Conservation (phyloP, 495 filamentous ascomycete species). For the Glonium stellatum region DNA sequence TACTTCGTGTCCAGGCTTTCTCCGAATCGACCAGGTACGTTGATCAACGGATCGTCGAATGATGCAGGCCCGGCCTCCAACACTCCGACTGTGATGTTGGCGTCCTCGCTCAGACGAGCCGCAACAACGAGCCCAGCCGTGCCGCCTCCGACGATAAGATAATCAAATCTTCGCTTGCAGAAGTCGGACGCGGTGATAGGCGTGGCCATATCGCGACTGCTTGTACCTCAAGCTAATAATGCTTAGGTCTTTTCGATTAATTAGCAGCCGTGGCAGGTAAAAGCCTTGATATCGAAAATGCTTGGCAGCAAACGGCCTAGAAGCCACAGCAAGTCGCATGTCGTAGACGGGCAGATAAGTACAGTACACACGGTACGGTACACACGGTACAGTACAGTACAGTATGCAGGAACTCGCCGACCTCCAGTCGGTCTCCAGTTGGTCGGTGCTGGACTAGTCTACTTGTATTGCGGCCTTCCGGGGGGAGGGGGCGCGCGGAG, state of each 20-base stretch:
- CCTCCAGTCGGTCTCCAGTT: too few relatives aligned
- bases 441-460: too few relatives aligned
- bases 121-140: conserved; percentile 31
- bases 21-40: conserved; percentile 40
- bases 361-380: too few relatives aligned
- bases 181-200: conserved; percentile 14
- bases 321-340: not conserved
- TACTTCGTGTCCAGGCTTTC: conserved; percentile 38
- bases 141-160: conserved; percentile 26
- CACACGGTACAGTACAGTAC: too few relatives aligned
- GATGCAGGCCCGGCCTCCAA: conserved; percentile 44
- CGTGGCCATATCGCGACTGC: not conserved
- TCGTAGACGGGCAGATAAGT: not conserved
- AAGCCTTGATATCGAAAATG: not conserved
- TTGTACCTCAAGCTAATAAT: not conserved
- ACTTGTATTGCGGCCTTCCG: too few relatives aligned
- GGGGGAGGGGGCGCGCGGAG: too few relatives aligned
- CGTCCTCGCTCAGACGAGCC: conserved; percentile 27
- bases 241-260: not conserved
- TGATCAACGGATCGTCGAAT: conserved; percentile 39
- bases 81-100: conserved; percentile 39
- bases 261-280: too few relatives aligned
- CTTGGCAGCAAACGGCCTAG: not conserved
- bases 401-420: too few relatives aligned
- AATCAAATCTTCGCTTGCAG: conserved; percentile 19